Percentiles rank a stretch among this genome's conserved stretches.
Conservation (phyloP, 2,329 filamentous ascomycete genomes). For the Verticillium dahliae region DNA sequence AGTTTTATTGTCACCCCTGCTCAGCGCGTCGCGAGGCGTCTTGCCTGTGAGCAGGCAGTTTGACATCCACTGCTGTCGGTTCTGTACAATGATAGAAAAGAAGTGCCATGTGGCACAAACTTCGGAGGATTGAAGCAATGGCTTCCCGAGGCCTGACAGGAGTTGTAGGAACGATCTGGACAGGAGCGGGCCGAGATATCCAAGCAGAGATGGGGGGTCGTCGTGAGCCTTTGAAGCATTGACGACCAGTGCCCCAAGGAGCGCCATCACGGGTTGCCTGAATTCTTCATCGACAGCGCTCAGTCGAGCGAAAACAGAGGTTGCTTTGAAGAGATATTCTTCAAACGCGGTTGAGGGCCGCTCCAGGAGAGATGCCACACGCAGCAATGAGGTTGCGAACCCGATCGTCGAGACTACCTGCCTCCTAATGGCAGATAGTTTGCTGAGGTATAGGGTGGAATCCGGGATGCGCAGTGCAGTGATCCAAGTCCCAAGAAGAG, state of each 20-base stretch:
- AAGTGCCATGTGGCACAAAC: slow-evolving; percentile 75
- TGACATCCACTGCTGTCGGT: slow-evolving; percentile 92
- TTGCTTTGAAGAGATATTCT: slow-evolving; percentile 72
- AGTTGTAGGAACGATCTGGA: slow-evolving; percentile 79
- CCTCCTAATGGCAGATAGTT: slow-evolving; percentile 46
- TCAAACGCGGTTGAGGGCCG: slow-evolving; percentile 62
- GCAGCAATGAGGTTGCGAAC: slow-evolving; percentile 65
- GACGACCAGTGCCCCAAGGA: slow-evolving; percentile 69
- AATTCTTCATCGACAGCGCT: slow-evolving; percentile 65
- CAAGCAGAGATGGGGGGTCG: slow-evolving; percentile 92
- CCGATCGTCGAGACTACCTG: slow-evolving; percentile 59
- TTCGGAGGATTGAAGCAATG: slow-evolving; percentile 59
- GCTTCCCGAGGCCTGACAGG: slow-evolving; percentile 69
- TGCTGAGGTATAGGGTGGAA: slow-evolving; percentile 55
- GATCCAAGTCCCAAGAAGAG: slow-evolving; percentile 65
- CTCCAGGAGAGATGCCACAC: slow-evolving; percentile 58
- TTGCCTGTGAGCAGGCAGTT: slow-evolving; percentile 86
- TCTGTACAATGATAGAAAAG: slow-evolving; percentile 77
- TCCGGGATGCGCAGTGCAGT: slow-evolving; percentile 52
- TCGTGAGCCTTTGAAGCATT: slow-evolving; percentile 57
- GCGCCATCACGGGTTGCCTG: slow-evolving; percentile 55
- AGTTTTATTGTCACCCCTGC: slow-evolving; percentile 41
- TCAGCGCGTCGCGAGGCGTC: slow-evolving; percentile 70
- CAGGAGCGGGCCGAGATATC: slow-evolving; percentile 75
- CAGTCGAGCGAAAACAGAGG: slow-evolving; percentile 68